phyloP scores from a whole-genome alignment of 306 rosid species.

The Acacia acuminata region DNA sequence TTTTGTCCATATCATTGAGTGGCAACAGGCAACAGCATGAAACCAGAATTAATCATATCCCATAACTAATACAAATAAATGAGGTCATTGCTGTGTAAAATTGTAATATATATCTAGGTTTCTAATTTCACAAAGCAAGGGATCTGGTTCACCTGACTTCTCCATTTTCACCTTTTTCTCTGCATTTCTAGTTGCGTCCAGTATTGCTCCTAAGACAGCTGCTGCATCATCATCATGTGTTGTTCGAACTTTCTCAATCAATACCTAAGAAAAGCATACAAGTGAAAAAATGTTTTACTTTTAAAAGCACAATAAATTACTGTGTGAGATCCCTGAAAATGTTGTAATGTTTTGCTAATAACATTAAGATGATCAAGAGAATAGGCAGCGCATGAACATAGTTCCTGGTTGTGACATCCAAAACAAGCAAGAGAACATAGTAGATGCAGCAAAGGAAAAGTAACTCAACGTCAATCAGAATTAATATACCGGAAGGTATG shows the following conservation, averaged over 20 bases:
- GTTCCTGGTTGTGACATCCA: slow-evolving; percentile 10
- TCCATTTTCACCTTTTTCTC: slow-evolving; percentile 69
- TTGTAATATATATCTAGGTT: not conserved
- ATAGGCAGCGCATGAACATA: not conserved
- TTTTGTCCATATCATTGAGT: not conserved
- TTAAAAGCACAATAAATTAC: slow-evolving; percentile 1
- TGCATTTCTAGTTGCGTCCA: slow-evolving; percentile 64
- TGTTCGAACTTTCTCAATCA: slow-evolving; percentile 74
- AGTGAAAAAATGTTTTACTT: not conserved
- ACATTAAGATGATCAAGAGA: slow-evolving; percentile 8
- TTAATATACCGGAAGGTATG: not conserved
- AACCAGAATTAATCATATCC: slow-evolving; percentile 13
- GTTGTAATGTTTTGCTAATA: slow-evolving; percentile 7
- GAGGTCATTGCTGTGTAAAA: not conserved
- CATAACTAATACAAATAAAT: slow-evolving; percentile 2
- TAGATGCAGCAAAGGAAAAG: slow-evolving; percentile 1
- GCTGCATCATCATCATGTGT: slow-evolving; percentile 77
- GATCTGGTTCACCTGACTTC: slow-evolving; percentile 58
- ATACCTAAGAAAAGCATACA: slow-evolving; percentile 51
- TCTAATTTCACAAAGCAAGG: slow-evolving; percentile 17
- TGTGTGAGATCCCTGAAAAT: slow-evolving; percentile 20
- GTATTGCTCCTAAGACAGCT: slow-evolving; percentile 62
- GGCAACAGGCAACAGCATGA: slow-evolving; percentile 1
- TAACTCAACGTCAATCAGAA: slow-evolving; percentile 14
- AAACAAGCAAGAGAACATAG: slow-evolving; percentile 23